A percentile compares a stretch with the other conserved stretches of the same genome.
Evolutionary conservation across 1,139 yeast species (phyloP).

Genomic region (Geotrichum histeridarum): DNA sequence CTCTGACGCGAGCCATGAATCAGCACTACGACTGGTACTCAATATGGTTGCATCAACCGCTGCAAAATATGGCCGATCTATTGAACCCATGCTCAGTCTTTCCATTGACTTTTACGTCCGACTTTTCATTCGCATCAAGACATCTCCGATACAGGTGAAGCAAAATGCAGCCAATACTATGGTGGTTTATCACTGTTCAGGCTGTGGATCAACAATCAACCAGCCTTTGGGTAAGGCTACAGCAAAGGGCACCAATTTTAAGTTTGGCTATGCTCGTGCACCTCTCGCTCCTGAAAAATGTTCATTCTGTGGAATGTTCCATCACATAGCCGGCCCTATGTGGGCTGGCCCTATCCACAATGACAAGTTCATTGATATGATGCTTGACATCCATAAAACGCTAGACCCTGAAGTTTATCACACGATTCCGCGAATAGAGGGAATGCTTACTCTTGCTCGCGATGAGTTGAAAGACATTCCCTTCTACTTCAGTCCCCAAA

Average conservation of each 20-base stretch:
- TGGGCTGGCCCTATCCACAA: constrained; percentile 81
- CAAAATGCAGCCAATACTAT: constrained; percentile 61
- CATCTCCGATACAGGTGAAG: constrained; percentile 78
- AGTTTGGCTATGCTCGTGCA: constrained; percentile 54
- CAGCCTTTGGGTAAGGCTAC: constrained; percentile 62
- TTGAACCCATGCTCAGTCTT: constrained; percentile 79
- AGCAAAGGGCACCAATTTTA: constrained; percentile 39
- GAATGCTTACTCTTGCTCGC: constrained; percentile 82
- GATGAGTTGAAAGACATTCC: constrained; percentile 62
- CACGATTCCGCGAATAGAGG: constrained; percentile 78
- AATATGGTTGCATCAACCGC: constrained; percentile 75
- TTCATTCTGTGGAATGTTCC: constrained; percentile 59
- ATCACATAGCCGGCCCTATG: constrained; percentile 93
- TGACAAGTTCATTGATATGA: constrained; percentile 55
- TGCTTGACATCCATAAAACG: constrained; percentile 52
- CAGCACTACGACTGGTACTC: constrained; percentile 79
- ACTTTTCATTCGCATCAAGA: constrained; percentile 67
- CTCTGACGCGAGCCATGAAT: constrained; percentile 85
- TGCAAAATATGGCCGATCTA: constrained; percentile 78
- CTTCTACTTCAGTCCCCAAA: constrained; percentile 55
- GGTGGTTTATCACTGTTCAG: constrained; percentile 77
- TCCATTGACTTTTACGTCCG: constrained; percentile 92
- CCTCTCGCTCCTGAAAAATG: constrained; percentile 55
- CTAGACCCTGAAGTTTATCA: constrained; percentile 55
- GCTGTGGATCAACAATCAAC: constrained; percentile 67